phyloP scores from a whole-genome alignment of 345 rosid genomes.

The Noccaea bulbosa region DNA sequence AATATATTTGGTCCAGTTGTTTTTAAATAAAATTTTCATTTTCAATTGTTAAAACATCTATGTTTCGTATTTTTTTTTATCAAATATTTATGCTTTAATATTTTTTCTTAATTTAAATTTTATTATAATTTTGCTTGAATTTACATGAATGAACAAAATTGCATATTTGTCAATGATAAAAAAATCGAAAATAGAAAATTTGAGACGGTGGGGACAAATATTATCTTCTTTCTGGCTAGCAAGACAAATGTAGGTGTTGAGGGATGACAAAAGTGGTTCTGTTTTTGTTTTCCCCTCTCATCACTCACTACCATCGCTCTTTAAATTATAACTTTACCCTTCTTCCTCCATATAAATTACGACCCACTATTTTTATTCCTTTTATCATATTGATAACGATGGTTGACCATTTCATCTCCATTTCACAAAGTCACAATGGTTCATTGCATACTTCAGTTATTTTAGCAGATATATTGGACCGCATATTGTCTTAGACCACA shows the following conservation, averaged over 20 bases:
- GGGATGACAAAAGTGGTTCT: constrained; percentile 42
- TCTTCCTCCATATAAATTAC: constrained; percentile 24
- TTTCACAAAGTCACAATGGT: neutral
- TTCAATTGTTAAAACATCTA: no score
- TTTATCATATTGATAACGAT: constrained; percentile 11
- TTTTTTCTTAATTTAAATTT: no score
- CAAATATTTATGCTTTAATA: no score
- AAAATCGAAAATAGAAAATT: neutral
- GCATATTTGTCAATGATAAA: constrained; percentile 30
- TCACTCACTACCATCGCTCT: constrained; percentile 37
- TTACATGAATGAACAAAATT: neutral
- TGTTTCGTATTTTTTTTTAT: no score
- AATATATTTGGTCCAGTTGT: constrained; percentile 19
- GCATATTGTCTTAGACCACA: no score
- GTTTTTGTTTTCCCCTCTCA: constrained; percentile 43
- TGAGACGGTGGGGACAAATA: constrained; percentile 51
- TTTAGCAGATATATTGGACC: neutral
- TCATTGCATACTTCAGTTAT: constrained; percentile 5
- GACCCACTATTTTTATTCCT: constrained; percentile 1
- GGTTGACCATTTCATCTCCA: constrained; percentile 33
- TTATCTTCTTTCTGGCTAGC: constrained; percentile 46
- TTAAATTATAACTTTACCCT: constrained; percentile 31
- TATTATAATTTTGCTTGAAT: neutral
- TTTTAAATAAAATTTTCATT: no score
- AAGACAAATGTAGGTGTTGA: constrained; percentile 44